phyloP scores from a whole-genome alignment of 768 basidiomycete species.

The Lactifluus pinguis region DNA sequence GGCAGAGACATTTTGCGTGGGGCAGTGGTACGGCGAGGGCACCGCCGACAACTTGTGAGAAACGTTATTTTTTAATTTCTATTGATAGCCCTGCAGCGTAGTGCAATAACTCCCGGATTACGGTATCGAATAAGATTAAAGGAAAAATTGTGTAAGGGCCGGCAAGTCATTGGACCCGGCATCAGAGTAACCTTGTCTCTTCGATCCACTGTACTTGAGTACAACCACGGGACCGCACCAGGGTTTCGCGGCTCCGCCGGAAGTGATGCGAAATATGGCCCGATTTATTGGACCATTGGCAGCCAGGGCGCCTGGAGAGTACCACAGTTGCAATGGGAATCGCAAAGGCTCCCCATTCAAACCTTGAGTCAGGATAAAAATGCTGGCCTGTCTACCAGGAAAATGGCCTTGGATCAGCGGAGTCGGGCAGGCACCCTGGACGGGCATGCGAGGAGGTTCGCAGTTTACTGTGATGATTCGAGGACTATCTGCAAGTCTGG shows the following conservation, averaged over 20 bases:
- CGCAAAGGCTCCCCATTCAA: conserved; percentile 74
- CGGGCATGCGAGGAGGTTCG: conserved; percentile 57
- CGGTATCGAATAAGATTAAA: no score
- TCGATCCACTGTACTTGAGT: conserved; percentile 76
- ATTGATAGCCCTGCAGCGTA: no score
- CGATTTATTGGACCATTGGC: conserved; percentile 62
- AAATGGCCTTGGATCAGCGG: conserved; percentile 59
- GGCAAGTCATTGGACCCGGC: conserved; percentile 80
- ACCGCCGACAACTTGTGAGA: no score
- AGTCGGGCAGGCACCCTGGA: conserved; percentile 63
- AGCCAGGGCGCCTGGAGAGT: conserved; percentile 55
- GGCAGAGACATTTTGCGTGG: no score
- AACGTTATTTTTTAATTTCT: no score
- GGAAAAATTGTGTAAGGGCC: conserved; percentile 47
- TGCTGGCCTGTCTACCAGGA: conserved; percentile 45
- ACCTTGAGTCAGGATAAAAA: conserved; percentile 72
- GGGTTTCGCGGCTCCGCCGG: conserved; percentile 65
- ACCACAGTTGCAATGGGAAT: conserved; percentile 79
- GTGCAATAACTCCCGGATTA: no score
- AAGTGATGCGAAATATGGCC: conserved; percentile 75
- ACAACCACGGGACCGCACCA: conserved; percentile 81
- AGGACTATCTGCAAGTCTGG: conserved; percentile 49
- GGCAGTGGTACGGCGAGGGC: no score
- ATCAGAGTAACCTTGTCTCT: conserved; percentile 79
- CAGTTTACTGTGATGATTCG: conserved; percentile 63